Conservation (phyloP, 805 yeast genomes). For the Schwanniomyces occidentalis region DNA sequence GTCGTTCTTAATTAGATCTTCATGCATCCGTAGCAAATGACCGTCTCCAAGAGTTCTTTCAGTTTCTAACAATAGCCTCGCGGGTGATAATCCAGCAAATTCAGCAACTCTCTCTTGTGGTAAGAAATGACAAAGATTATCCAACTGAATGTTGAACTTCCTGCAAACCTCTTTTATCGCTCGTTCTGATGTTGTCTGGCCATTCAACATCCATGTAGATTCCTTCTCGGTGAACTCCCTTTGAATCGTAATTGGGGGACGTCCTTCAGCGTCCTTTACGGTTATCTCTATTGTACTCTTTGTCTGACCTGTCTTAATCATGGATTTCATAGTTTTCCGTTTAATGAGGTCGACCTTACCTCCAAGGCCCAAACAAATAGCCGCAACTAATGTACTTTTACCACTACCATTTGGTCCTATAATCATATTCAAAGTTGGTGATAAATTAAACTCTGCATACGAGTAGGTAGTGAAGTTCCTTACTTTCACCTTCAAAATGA, state of each 20-base stretch:
- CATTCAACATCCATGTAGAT: conserved; percentile 56
- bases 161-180: conserved; percentile 47
- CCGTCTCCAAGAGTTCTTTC: conserved; percentile 75
- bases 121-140: conserved; percentile 88
- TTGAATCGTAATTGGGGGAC: conserved; percentile 37
- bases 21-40: conserved; percentile 56
- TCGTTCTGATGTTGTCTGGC: conserved; percentile 37
- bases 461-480: conserved; percentile 69
- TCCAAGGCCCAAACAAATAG: conserved; percentile 83
- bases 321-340: conserved; percentile 62
- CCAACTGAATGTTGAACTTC: conserved; percentile 74
- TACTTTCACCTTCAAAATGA: conserved; percentile 51
- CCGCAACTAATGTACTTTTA: conserved; percentile 89
- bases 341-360: conserved; percentile 78
- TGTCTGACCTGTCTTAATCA: conserved; percentile 67
- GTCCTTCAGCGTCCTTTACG: conserved; percentile 40
- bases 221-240: conserved; percentile 48
- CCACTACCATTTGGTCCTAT: conserved; percentile 98
- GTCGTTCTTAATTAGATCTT: conserved; percentile 55
- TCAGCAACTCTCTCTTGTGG: conserved; percentile 96
- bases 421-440: conserved; percentile 85
- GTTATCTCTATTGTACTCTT: conserved; percentile 51
- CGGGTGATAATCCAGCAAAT: conserved; percentile 80
- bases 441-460: conserved; percentile 67
- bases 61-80: conserved; percentile 70